Base-by-base conservation (phyloP, 257 asterid genomes). In the Echium plantagineum region DNA sequence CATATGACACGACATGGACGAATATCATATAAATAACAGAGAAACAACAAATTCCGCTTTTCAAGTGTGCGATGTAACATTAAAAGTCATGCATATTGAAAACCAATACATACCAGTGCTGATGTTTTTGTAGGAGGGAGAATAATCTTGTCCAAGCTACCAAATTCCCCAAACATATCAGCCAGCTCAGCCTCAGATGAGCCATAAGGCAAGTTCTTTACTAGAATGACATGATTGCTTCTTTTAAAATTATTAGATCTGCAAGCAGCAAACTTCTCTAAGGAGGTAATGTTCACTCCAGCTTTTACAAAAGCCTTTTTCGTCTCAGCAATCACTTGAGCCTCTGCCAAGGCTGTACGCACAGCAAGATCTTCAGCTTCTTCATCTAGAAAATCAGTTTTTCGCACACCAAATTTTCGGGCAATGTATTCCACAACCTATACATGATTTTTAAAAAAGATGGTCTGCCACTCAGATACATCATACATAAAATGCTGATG, bases 291-390 rank as follows among this genome's bases (percentile, higher is more conserved):
- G 77, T 91, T 91, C 58, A 91, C 78, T 73, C 97, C 98, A 68
- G 94, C 83, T 61, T 67, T 80, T 60, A 85, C 77, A 58, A 88
- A 88, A 76, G 94, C 86, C 65, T 85, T 84, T 73, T 91, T 91
- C 17, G 98, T 91, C 81, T 85, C 97, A 12, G 82, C 86, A 75
- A 91, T 82, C 62, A 91, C 96, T 79, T 88, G 95, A 56, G 97
- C 84, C 78, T 91, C 98, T 59, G 94, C 98, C 79, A 85, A 64
- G 52, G 96, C 95, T 64, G 86, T 79, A 70, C 85, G 86, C 38
- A 84, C 95, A 38, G 97, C 95, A 68, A 84, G 81, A 70, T 84
- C 95, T 69, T 77, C 77, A 26, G 85, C 84, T 75, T 91, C 97
- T 24, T 9, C 52, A 59, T 78, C 75, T 81, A 91, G 81, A 21